Conservation (phyloP, 2,329 filamentous ascomycete species). For the Alternaria sp. region DNA sequence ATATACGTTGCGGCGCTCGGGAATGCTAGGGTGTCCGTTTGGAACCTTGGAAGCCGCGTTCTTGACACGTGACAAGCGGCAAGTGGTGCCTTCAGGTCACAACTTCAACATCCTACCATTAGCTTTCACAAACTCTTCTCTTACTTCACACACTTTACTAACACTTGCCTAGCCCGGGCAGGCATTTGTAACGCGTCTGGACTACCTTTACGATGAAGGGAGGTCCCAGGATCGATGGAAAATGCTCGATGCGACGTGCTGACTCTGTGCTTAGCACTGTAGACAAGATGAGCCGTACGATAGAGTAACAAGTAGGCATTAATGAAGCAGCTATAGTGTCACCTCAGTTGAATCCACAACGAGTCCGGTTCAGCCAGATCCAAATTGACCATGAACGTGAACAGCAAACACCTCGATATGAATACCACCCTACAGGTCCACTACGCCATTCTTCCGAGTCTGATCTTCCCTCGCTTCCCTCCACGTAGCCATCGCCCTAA, state of each 20-base stretch:
- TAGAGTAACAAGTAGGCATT: accelerated
- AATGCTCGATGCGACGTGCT: not conserved
- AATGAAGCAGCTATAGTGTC: not conserved
- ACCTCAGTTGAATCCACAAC: not conserved
- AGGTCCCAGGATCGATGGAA: not conserved
- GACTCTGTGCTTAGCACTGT: not conserved
- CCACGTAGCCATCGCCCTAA: not conserved
- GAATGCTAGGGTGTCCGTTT: constrained; percentile 36
- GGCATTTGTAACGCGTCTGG: not conserved
- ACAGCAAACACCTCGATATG: constrained; percentile 21
- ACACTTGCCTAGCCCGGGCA: not conserved
- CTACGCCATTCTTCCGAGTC: not conserved
- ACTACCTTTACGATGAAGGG: not conserved
- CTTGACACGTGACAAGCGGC: constrained; percentile 25
- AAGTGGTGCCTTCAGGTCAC: not conserved
- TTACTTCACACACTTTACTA: not conserved
- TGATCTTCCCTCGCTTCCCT: constrained; percentile 15
- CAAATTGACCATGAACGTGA: constrained; percentile 28
- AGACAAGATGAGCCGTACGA: not conserved
- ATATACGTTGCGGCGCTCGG: constrained; percentile 36
- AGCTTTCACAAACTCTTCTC: not conserved
- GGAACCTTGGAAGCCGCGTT: constrained; percentile 10
- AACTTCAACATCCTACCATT: not conserved
- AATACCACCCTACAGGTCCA: constrained; percentile 18
- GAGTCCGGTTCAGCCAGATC: constrained; percentile 29